Evolutionary conservation across 441 rosid species (phyloP), one percentile per base, ranked within the genome.

Genomic region (Syzygium malaccense): DNA sequence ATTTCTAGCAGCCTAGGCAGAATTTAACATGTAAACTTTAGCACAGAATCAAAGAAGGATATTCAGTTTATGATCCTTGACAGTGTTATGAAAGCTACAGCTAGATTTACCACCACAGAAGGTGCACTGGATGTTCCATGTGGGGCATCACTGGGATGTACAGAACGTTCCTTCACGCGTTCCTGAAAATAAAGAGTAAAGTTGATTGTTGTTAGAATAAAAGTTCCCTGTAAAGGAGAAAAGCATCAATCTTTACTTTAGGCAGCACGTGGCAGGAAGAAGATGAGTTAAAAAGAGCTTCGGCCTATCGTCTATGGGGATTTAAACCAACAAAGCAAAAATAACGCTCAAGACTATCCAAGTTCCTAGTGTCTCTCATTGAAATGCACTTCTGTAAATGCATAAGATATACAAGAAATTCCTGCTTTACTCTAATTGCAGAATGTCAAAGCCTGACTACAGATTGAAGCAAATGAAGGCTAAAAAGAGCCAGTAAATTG

Each of bases 81-180:
- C 51, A 41, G n/a, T 41, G 51, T 23, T 41, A 41, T 6, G 83
- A 17, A 41, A 84, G 33, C 75, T 32, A 88, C 51, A 53, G 58
- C 28, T 88, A 51, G 33, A 56, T 85, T 90, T 89, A 98, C 99
- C 97, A 94, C 95, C 88, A 91, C 90, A 57, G 97, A 91, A 89
- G 91, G 93, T 87, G 92, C 91, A 90, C 92, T 90, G 37, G 96
- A 92, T 90, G 95, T 88, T 84, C 91, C 91, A 88, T 89, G 92
- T 55, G 93, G 92, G 88, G 94, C 89, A 90, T 94, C 98, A 92
- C 90, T 93, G 17, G 98, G 90, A 45, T 66, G 94, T 87, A 93
- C 54, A 91, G 98, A 92, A 92, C 99, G 95, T 91, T 94, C 98
- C 92, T 96, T 95, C 90, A 97, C 93, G 60, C 98, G 99, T 88